Percentiles rank a stretch among this genome's conserved stretches.
Evolutionary conservation across 202 grass and related monocot genomes (phyloP).

Genomic region (Elaeis oleifera): DNA sequence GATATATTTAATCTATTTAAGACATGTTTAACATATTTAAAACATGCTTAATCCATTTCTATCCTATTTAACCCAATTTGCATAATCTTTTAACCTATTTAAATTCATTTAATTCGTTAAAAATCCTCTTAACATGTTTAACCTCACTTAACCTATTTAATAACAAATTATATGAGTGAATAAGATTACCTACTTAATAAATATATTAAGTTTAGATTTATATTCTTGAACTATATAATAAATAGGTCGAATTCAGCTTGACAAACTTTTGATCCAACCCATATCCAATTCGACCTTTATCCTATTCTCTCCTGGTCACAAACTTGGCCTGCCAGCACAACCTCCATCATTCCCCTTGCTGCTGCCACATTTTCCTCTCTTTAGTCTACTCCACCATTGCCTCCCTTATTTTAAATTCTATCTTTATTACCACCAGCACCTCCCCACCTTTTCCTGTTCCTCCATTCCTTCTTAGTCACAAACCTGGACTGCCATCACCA

Average conservation of each 20-base stretch:
- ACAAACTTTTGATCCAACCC: too few species aligned
- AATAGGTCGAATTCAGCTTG: too few species aligned
- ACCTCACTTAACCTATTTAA: too few species aligned
- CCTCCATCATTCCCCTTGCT: conserved; percentile 36
- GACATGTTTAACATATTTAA: too few species aligned
- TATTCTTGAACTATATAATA: too few species aligned
- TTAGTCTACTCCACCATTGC: conserved; percentile 13
- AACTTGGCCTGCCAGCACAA: neutral
- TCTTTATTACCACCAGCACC: conserved; percentile 9
- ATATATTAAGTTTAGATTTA: too few species aligned
- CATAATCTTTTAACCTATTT: neutral
- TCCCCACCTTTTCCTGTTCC: conserved; percentile 15
- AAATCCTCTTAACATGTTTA: too few species aligned
- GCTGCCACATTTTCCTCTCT: neutral
- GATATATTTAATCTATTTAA: too few species aligned
- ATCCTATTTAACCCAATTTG: neutral
- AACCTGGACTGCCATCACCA: neutral
- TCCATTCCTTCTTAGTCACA: conserved; percentile 25
- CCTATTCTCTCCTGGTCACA: neutral
- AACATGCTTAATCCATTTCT: too few species aligned
- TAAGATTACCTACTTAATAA: too few species aligned
- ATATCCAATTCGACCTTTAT: conserved; percentile 13
- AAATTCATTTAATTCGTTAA: too few species aligned
- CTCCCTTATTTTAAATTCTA: neutral
- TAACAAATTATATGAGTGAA: too few species aligned